These are phyloP conservation scores for Inga leiocalycina DNA, from an alignment of 306 rosid species.

Conservation along the genomic window DNA sequence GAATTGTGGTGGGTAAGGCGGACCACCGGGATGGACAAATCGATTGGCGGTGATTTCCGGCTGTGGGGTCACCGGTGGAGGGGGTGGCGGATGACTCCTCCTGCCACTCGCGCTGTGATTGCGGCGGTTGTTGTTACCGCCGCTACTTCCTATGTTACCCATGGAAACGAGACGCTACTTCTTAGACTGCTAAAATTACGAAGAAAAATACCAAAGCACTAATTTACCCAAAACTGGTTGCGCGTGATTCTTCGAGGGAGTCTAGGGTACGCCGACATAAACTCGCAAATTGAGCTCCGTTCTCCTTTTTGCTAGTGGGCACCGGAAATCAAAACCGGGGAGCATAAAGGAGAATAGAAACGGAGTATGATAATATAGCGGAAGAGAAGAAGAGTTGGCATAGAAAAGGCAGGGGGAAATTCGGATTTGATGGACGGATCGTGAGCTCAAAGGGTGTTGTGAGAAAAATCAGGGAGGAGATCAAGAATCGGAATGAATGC, in stretches of 20 bases:
- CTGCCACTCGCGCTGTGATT: slow-evolving; percentile 52
- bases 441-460: slow-evolving; percentile 26
- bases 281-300: background rate
- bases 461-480: background rate
- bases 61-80: slow-evolving; percentile 55
- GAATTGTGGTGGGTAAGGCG: slow-evolving; percentile 61
- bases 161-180: slow-evolving; percentile 33
- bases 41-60: slow-evolving; percentile 70
- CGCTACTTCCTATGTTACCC: slow-evolving; percentile 82
- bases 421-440: background rate
- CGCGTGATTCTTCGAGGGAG: background rate
- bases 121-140: slow-evolving; percentile 58
- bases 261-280: background rate
- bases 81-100: slow-evolving; percentile 68
- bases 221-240: background rate
- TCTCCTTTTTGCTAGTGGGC: background rate
- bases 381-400: background rate
- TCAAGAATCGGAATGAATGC: background rate
- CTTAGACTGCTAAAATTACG: background rate
- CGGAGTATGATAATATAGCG: background rate
- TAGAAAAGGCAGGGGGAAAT: background rate
- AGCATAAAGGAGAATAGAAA: slow-evolving; percentile 1
- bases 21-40: slow-evolving; percentile 61
- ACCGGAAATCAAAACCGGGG: slow-evolving; percentile 25
- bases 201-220: background rate